Evolutionary conservation across 352 stramenopile species (phyloP).

Genomic region (Phytophthora ramorum): DNA sequence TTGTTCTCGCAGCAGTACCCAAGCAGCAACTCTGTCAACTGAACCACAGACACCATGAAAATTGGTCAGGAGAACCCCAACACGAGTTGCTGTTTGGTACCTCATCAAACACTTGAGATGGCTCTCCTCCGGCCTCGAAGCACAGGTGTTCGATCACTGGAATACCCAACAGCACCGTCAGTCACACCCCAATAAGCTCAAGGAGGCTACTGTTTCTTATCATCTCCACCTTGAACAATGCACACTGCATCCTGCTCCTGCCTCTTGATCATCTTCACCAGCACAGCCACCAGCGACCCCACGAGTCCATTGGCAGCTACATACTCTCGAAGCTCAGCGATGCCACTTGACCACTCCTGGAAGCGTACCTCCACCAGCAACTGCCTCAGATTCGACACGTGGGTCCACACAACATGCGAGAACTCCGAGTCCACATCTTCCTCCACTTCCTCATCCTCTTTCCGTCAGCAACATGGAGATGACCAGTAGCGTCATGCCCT

Average conservation of each 20-base stretch:
- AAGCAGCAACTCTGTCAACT: slow-evolving; percentile 28
- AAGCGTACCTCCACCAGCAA: slow-evolving; percentile 26
- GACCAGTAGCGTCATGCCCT: slow-evolving; percentile 40
- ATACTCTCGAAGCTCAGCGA: slow-evolving; percentile 33
- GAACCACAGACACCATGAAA: background rate
- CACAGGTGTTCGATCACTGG: slow-evolving; percentile 38
- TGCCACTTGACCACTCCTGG: slow-evolving; percentile 20
- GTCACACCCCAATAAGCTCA: background rate
- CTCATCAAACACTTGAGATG: slow-evolving; percentile 34
- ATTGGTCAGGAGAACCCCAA: background rate
- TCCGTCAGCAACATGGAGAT: slow-evolving; percentile 33
- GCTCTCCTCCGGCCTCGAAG: slow-evolving; percentile 28
- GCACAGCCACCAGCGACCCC: slow-evolving; percentile 15
- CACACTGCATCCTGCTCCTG: slow-evolving; percentile 19
- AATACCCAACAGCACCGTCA: slow-evolving; percentile 5
- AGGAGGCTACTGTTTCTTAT: background rate
- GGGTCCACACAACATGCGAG: slow-evolving; percentile 12
- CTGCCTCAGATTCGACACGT: slow-evolving; percentile 30
- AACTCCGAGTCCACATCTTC: slow-evolving; percentile 7
- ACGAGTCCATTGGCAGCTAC: slow-evolving; percentile 10
- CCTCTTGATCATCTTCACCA: slow-evolving; percentile 23
- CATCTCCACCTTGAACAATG: slow-evolving; percentile 32
- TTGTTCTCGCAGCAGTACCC: slow-evolving; percentile 26
- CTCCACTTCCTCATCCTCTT: background rate
- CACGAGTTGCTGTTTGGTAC: slow-evolving; percentile 14